Evolutionary conservation across 192 early-diverging fungal species (phyloP).

Genomic region (Coemansia biformis): DNA sequence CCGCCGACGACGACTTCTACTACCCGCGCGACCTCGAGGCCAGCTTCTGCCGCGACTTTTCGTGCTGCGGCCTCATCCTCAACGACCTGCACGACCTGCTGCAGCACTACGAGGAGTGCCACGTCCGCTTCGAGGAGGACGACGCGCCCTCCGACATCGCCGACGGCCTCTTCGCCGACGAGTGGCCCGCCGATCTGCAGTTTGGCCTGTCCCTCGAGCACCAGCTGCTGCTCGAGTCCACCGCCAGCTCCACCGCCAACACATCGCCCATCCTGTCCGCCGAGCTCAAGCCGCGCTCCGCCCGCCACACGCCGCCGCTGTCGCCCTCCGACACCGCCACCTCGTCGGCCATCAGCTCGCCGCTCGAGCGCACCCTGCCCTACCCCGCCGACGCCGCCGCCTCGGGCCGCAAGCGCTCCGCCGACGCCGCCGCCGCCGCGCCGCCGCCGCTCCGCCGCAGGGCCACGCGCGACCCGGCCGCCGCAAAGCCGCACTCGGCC

Average conservation of each 20-base stretch:
- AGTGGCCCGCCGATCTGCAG: constrained; percentile 45
- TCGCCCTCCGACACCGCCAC: constrained; percentile 38
- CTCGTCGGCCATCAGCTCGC: constrained; percentile 44
- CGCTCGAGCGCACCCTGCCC: constrained; percentile 30
- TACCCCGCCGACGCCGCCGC: constrained; percentile 18
- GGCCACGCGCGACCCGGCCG: constrained; percentile 23
- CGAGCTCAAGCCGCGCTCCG: constrained; percentile 14
- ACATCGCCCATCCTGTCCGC: constrained; percentile 27
- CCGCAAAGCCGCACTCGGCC: constrained; percentile 8
- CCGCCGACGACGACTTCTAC: constrained; percentile 48
- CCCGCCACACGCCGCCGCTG: constrained; percentile 28
- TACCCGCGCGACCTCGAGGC: constrained; percentile 75
- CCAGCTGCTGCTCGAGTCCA: constrained; percentile 38
- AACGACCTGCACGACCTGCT: constrained; percentile 90
- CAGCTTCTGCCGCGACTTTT: constrained; percentile 91
- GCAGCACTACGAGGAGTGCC: constrained; percentile 94
- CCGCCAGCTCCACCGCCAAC: constrained; percentile 25
- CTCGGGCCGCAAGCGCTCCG: too few relatives aligned
- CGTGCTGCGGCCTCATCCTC: constrained; percentile 86
- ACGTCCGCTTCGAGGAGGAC: constrained; percentile 85
- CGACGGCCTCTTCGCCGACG: constrained; percentile 49
- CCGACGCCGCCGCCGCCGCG: too few relatives aligned
- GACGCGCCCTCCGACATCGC: constrained; percentile 52
- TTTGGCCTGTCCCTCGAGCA: constrained; percentile 46
- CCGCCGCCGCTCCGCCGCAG: constrained; percentile 27